phyloP scores from a whole-genome alignment of 169 alveolate species.

The Cryptosporidium meleagridis region DNA sequence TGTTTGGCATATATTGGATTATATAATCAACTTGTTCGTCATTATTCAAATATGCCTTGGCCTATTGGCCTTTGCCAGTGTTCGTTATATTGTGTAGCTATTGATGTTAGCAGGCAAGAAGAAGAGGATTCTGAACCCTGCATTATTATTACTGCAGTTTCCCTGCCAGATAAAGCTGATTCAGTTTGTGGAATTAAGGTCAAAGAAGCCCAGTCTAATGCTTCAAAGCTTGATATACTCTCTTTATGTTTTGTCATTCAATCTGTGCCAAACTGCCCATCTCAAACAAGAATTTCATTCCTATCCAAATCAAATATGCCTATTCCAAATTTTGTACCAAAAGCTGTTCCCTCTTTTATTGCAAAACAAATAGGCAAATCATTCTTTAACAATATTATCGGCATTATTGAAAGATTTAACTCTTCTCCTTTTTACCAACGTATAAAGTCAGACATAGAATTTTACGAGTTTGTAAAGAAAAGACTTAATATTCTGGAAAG shows the following conservation, averaged over 20 bases:
- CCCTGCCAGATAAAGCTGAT: conserved; percentile 67
- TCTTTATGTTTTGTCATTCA: conserved; percentile 69
- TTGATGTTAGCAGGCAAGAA: conserved; percentile 22
- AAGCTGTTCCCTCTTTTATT: conserved; percentile 68
- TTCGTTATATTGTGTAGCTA: conserved; percentile 69
- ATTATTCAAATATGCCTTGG: conserved; percentile 70
- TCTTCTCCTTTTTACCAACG: conserved; percentile 57
- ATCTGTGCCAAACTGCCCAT: conserved; percentile 20
- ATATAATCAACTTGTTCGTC: conserved; percentile 61
- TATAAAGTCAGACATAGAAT: conserved; percentile 23
- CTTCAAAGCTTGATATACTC: conserved; percentile 56
- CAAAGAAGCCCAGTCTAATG: conserved; percentile 46
- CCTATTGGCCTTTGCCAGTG: conserved; percentile 72
- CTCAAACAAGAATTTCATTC: conserved; percentile 67
- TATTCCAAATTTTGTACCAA: conserved; percentile 52
- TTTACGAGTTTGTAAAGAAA: conserved; percentile 28
- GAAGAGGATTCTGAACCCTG: conserved; percentile 35
- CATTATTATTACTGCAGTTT: conserved; percentile 62
- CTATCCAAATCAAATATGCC: conserved; percentile 61
- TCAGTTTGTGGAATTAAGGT: conserved; percentile 70
- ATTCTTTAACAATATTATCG: conserved; percentile 40
- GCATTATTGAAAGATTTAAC: conserved; percentile 39
- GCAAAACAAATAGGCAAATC: conserved; percentile 68
- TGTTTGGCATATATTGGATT: conserved; percentile 69
- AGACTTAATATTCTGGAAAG: conserved; percentile 45